phyloP scores from a whole-genome alignment of 1,284 basidiomycete genomes.

The Moesziomyces sp. region DNA sequence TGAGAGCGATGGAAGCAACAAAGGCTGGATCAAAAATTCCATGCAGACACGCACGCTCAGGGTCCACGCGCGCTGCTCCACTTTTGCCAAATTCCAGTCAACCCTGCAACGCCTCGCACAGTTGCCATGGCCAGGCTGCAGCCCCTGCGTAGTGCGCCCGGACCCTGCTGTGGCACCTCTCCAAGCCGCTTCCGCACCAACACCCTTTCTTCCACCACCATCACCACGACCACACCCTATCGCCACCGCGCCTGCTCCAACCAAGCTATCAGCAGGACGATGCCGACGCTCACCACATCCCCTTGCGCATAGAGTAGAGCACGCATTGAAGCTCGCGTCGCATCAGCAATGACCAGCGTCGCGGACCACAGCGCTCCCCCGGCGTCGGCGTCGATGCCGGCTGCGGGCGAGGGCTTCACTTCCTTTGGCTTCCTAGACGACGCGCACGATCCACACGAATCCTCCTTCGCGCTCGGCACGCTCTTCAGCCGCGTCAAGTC shows the following conservation, averaged over 20 bases:
- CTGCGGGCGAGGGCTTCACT: slow-evolving; percentile 25
- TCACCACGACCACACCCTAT: neutral
- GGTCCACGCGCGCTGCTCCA: no score
- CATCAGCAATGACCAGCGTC: slow-evolving; percentile 4
- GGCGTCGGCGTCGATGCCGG: neutral
- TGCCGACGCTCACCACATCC: neutral
- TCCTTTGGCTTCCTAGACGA: slow-evolving; percentile 63
- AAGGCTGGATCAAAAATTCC: no score
- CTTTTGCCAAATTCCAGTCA: no score
- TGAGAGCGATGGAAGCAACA: no score
- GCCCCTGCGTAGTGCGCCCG: slow-evolving; percentile 4
- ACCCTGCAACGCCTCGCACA: no score
- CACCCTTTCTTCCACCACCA: no score
- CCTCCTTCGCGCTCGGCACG: slow-evolving; percentile 51
- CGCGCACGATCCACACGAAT: slow-evolving; percentile 45
- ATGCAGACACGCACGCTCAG: no score
- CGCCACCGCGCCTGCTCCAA: neutral
- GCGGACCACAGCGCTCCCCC: slow-evolving; percentile 6
- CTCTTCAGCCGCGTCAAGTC: slow-evolving; percentile 61
- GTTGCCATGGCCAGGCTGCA: neutral
- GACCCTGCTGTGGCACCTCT: slow-evolving; percentile 6
- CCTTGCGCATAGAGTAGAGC: neutral
- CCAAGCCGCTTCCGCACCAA: no score
- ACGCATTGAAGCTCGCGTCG: neutral
- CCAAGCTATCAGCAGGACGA: neutral